phyloP scores from a whole-genome alignment of 176 grass and related monocot genomes.

The Melocanna baccifera region DNA sequence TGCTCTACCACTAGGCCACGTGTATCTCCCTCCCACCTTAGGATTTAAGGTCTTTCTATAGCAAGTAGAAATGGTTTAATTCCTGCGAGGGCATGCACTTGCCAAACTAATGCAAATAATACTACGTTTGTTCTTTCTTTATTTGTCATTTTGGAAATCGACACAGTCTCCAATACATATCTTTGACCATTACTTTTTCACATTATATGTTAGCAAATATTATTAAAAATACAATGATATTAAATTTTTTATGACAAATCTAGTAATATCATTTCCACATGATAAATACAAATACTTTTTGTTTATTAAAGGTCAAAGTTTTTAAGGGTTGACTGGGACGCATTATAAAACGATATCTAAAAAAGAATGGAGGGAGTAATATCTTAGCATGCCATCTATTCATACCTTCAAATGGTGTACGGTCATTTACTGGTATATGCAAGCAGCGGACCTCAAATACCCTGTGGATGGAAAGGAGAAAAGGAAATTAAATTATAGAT shows the following conservation, averaged over 20 bases:
- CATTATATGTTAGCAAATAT: not conserved
- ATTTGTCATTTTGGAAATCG: not conserved
- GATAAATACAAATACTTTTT: not conserved
- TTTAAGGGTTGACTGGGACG: not conserved
- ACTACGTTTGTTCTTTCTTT: not conserved
- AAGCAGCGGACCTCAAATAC: conserved; percentile 72
- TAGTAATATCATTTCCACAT: not conserved
- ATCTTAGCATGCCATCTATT: too few relatives aligned
- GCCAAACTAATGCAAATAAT: not conserved
- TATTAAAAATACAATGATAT: not conserved
- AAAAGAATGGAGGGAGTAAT: too few relatives aligned
- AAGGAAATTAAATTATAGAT: not conserved
- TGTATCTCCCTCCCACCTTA: not conserved
- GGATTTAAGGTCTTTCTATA: not conserved
- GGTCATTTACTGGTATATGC: conserved; percentile 65
- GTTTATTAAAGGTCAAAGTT: not conserved
- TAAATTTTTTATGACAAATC: not conserved
- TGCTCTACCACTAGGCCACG: not conserved
- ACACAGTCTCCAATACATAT: not conserved
- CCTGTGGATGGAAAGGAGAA: conserved; percentile 20
- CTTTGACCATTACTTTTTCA: not conserved
- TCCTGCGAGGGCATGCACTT: not conserved
- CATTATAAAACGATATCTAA: not conserved
- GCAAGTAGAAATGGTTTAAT: not conserved
- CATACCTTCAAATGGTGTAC: conserved; percentile 68